Evolutionary conservation across 2,329 filamentous ascomycete species (phyloP), one percentile per base, ranked within the genome.

Genomic region (Hymenoscyphus occultus): DNA sequence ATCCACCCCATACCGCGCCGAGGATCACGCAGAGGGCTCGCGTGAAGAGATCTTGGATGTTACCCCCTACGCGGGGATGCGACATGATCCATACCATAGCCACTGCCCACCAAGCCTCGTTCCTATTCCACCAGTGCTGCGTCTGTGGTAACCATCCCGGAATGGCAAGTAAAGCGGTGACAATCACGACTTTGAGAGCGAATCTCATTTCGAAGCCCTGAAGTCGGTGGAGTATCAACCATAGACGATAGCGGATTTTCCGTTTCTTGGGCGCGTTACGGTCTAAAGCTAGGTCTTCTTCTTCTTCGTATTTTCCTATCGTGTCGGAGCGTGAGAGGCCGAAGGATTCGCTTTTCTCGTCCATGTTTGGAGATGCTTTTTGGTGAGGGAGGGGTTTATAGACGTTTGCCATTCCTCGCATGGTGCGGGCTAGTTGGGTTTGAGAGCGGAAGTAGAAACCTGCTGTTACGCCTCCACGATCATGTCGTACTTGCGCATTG

Each of bases 171-270:
- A 84, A 71, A 0, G 80, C 80, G 1, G 80, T 84, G 16, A 83
- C 77, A 6, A 84, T 70, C 22, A 80, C 80, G 10, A 84, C 82
- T 71, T 86, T 87, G 56, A 86, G 77, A 12, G 84, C 84, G 69
- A 85, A 87, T 56, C 81, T 79, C 57, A 81, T 82, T 69, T 86
- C 84, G 59, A 85, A 86, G 0, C 84, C 84, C 67, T 87, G 84
- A 1, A 86, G 68, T 7, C 80, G 78, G 67, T 85, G 82, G 10
- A 86, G 69, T 1, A 81, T 68, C 5, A 73, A 72, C 84, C 84
- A 87, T 3, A 82, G 69, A 60, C 73, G 78, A 69, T 82, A 83
- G 9, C 83, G 76, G 1, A 81, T 65, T 39, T 74, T 78, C 56
- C 76, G 77, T 63, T 76, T 74, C 64, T 76, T 78, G 0, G 77